These are phyloP conservation scores for Nemania abortiva DNA, from an alignment of 2,329 filamentous ascomycete genomes.

Conservation along the genomic window DNA sequence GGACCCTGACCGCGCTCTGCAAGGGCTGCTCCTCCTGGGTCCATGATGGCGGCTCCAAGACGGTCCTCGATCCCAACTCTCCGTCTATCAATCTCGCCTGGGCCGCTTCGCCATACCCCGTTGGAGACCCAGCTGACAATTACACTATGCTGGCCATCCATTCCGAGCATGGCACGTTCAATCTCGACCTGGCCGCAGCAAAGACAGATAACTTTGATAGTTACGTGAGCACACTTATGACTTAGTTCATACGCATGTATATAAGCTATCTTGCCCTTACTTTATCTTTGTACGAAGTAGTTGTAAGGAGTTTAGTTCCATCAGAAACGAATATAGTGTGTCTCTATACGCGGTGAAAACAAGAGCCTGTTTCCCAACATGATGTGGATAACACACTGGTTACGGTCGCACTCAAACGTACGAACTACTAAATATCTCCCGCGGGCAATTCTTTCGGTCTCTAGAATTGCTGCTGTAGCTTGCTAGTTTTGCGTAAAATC, in stretches of 20 bases:
- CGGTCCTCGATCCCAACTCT: conserved; percentile 35
- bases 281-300: neutral
- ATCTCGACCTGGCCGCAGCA: conserved; percentile 37
- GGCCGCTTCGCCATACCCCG: conserved; percentile 41
- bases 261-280: neutral
- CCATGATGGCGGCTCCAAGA: conserved; percentile 40
- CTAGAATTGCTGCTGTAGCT: neutral
- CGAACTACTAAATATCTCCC: neutral
- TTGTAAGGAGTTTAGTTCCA: neutral
- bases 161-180: conserved; percentile 41
- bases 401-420: neutral
- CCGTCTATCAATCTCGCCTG: conserved; percentile 41
- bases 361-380: neutral
- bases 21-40: conserved; percentile 55
- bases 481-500: neutral
- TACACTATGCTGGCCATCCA: conserved; percentile 39
- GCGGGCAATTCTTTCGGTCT: neutral
- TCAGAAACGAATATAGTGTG: conserved; percentile 1
- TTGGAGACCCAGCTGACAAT: conserved; percentile 40
- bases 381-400: neutral
- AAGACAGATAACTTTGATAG: conserved; percentile 40
- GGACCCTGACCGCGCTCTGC: conserved; percentile 55
- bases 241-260: neutral
- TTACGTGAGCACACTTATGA: conserved; percentile 28
- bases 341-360: neutral